Evolutionary conservation across 2,329 filamentous ascomycete genomes (phyloP).

Genomic region (Aspergillus pseudotamarii): DNA sequence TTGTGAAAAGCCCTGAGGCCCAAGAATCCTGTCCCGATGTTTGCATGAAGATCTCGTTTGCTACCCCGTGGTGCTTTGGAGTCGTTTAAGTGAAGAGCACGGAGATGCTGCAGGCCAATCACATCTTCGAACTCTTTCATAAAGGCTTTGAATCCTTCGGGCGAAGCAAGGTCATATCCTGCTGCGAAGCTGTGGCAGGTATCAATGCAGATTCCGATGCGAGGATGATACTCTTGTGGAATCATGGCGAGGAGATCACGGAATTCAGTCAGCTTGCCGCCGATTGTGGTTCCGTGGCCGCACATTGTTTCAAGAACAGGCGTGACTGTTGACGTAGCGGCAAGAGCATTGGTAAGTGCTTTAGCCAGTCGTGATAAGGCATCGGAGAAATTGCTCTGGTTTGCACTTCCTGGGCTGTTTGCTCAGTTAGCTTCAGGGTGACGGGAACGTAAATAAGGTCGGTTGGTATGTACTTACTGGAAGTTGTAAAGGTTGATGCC

Average conservation of each 20-base stretch:
- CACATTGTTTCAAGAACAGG: slow-evolving; percentile 97
- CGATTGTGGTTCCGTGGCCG: slow-evolving; percentile 82
- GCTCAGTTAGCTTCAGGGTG: slow-evolving; percentile 4
- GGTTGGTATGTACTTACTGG: slow-evolving; percentile 55
- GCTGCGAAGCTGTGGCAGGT: slow-evolving; percentile 96
- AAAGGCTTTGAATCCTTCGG: slow-evolving; percentile 71
- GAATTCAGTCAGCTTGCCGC: slow-evolving; percentile 82
- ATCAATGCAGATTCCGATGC: slow-evolving; percentile 93
- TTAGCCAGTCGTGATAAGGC: slow-evolving; percentile 78
- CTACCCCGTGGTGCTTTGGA: slow-evolving; percentile 86
- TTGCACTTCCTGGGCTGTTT: slow-evolving; percentile 72
- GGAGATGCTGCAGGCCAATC: slow-evolving; percentile 78
- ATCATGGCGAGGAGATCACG: slow-evolving; percentile 79
- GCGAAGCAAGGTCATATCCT: slow-evolving; percentile 83
- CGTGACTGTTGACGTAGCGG: slow-evolving; percentile 72
- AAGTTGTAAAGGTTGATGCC: slow-evolving; percentile 97
- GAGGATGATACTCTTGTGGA: slow-evolving; percentile 69
- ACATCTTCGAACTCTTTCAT: slow-evolving; percentile 74
- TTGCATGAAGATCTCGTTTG: slow-evolving; percentile 87
- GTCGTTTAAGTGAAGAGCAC: slow-evolving; percentile 90
- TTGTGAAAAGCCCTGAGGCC: slow-evolving; percentile 89
- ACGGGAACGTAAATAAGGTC: neutral
- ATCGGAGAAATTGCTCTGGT: slow-evolving; percentile 65
- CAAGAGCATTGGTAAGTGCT: slow-evolving; percentile 80
- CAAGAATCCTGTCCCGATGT: slow-evolving; percentile 93